Evolutionary conservation across 139 green algal species (phyloP).

Genomic region (Chlamydomonas incerta): DNA sequence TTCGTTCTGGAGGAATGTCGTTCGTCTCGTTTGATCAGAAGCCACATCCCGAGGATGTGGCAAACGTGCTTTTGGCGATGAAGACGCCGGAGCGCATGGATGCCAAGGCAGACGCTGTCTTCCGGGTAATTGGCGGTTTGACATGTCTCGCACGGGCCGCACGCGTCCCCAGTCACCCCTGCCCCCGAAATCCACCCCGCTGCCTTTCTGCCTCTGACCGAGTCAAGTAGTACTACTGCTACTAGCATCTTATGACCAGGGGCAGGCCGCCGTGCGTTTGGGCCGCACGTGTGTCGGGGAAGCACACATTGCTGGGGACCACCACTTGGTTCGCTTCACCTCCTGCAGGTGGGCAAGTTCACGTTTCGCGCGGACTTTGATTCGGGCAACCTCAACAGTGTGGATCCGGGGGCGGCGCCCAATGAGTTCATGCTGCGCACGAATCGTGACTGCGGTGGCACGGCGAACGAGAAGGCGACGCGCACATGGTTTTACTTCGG

Average conservation of each 20-base stretch:
- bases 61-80: no score
- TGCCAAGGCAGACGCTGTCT: background rate
- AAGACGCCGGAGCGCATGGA: no score
- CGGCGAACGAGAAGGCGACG: conserved; percentile 45
- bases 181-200: no score
- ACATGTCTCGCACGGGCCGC: no score
- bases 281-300: no score
- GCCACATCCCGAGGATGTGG: conserved; percentile 16
- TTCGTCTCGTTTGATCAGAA: no score
- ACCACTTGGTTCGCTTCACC: background rate
- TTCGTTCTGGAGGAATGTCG: no score
- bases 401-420: conserved; percentile 20
- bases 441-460: conserved; percentile 54
- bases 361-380: conserved; percentile 61
- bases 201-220: no score
- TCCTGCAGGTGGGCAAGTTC: conserved; percentile 50
- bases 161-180: no score
- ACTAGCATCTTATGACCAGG: no score
- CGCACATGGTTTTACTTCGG: conserved; percentile 70
- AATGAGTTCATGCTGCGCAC: conserved; percentile 64
- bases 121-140: background rate
- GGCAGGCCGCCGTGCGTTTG: no score
- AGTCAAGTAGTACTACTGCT: no score
- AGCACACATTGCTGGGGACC: background rate
- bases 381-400: conserved; percentile 53